These are phyloP conservation scores for Amyloporia xantha DNA, from an alignment of 768 basidiomycete genomes.

Conservation along the genomic window DNA sequence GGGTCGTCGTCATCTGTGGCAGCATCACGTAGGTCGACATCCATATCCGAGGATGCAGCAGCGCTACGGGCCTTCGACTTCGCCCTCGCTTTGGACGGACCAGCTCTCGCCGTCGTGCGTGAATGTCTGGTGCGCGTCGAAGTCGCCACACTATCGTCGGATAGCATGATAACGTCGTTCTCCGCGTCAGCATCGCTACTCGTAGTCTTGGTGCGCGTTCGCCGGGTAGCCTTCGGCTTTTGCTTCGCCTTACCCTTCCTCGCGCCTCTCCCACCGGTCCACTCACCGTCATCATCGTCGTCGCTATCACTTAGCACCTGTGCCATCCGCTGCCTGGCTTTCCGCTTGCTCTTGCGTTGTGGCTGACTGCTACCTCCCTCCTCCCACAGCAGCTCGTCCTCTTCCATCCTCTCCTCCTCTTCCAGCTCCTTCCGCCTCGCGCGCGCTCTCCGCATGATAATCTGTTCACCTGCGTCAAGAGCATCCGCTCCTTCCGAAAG, in stretches of 20 bases:
- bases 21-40: neutral
- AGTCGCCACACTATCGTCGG: neutral
- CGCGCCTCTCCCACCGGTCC: neutral
- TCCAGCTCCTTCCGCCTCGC: constrained; percentile 34
- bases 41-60: neutral
- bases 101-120: neutral
- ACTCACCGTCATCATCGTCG: neutral
- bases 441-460: constrained; percentile 38
- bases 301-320: neutral
- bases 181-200: neutral
- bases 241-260: neutral
- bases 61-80: neutral
- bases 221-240: neutral
- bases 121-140: neutral
- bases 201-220: neutral
- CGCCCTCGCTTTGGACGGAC: neutral
- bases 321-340: neutral
- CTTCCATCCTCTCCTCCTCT: constrained; percentile 29
- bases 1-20: neutral
- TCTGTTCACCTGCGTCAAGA: constrained; percentile 34
- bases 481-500: constrained; percentile 25
- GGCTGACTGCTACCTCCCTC: neutral
- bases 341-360: neutral
- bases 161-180: neutral
- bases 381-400: constrained; percentile 3